These are phyloP conservation scores for Solanum hybrid DNA, from an alignment of 305 asterid genomes.

Conservation along the genomic window DNA sequence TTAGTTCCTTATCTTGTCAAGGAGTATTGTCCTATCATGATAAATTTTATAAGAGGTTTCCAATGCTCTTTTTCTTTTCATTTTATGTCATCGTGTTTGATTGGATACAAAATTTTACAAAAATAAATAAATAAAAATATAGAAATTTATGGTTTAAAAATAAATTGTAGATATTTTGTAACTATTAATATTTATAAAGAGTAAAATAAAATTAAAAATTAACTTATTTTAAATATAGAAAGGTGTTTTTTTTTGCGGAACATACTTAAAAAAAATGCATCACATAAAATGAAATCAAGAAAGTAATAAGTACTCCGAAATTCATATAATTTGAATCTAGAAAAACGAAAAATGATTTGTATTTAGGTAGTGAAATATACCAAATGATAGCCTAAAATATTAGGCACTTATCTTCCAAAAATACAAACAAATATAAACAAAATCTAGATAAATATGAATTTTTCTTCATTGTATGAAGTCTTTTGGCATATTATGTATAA, in stretches of 20 bases:
- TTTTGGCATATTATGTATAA: neutral
- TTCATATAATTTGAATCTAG: neutral
- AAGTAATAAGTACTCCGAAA: neutral
- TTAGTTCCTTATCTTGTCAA: neutral
- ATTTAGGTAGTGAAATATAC: neutral
- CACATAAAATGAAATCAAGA: neutral
- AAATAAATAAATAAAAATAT: neutral
- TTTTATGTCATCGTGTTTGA: neutral
- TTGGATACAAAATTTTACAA: fast-evolving
- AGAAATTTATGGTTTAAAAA: neutral
- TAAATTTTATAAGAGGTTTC: neutral
- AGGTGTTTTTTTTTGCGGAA: neutral
- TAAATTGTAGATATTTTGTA: neutral
- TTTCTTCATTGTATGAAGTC: neutral
- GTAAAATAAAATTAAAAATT: neutral
- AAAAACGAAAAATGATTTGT: neutral
- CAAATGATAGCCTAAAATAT: neutral
- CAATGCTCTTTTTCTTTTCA: neutral
- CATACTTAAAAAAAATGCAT: neutral
- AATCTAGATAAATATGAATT: neutral
- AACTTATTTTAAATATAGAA: neutral
- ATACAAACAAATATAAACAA: neutral
- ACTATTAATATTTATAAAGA: neutral
- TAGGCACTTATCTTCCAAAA: neutral
- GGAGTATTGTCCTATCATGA: neutral